Base-by-base conservation (phyloP, 176 grass and related monocot species). In the Microstegium vimineum region DNA sequence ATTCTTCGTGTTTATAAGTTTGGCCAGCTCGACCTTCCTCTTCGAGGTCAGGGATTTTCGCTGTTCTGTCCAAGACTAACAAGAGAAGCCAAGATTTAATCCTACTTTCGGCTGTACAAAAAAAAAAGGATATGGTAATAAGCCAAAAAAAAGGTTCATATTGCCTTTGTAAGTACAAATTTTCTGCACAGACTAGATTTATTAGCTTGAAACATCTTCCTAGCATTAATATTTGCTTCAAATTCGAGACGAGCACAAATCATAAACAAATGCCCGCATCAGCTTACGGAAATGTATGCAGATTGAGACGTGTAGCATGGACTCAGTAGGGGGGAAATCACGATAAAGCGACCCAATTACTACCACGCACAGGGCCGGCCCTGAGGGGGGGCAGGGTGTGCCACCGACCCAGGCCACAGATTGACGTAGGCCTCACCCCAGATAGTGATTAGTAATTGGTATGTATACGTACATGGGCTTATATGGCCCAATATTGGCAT, bases 11-110 rank as follows among this genome's bases (percentile, higher is more conserved):
- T 93, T 87, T 37, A 93, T 34, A 79, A 90, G 88, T 75, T 79
- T 87, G 60, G 76, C 63, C 82, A 94, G 52, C 74, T 91, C 90
- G 34, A 83, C 79, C 62, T 89, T 95, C 78, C 82, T 89, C 83
- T 98, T 91, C 18, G 88, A 84, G 20, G 86, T 93, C 18, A 93
- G 40, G 79, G 72, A 95, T 79, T 91, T 95, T 15, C 71, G 81
- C 20, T 95, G 92, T 71, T 98, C 95, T 75, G 76, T 91, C 95
- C 90, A 98, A 73, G 95, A 91, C 95, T 98, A 67, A 57, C 67
- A 76, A 85, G 76, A 74, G 64, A 73, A 81, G 32, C 43, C 60
- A 73, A 66, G 26, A 2, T 51, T 76, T 76, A 75, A 13, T 14
- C 22, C 1, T 84, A 67, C 15, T 18, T 31, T 51, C 31, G 20